phyloP scores from a whole-genome alignment of 73 alveolate genomes.

The Symbiodinium natans region DNA sequence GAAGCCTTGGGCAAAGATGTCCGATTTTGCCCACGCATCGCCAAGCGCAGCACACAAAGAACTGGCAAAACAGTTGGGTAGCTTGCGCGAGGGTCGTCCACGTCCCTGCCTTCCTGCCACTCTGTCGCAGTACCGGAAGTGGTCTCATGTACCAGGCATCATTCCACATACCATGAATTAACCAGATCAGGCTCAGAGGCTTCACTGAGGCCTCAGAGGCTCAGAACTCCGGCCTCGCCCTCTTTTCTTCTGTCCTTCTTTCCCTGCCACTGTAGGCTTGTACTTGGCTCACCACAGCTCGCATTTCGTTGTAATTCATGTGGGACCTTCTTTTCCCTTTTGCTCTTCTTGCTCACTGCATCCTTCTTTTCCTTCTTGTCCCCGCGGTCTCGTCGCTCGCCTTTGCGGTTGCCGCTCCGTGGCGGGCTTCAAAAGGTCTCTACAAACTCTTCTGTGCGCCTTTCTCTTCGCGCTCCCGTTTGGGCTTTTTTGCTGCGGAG shows the following conservation, averaged over 20 bases:
- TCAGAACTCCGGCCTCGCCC: not conserved
- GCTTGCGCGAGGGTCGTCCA: not conserved
- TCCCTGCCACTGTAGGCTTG: not conserved
- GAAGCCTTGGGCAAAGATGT: too few species aligned
- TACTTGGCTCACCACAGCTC: not conserved
- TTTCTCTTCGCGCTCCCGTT: slow-evolving; percentile 7
- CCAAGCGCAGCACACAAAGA: too few species aligned
- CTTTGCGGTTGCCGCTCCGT: too few species aligned
- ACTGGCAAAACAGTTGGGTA: not conserved
- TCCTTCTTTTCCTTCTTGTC: not conserved
- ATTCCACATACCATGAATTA: too few species aligned
- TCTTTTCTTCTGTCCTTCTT: not conserved
- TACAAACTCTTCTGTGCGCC: not conserved
- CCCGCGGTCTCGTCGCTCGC: not conserved
- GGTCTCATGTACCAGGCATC: too few species aligned
- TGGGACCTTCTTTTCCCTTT: not conserved
- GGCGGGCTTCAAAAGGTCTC: too few species aligned
- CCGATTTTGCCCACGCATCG: too few species aligned
- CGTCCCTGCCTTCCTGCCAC: not conserved
- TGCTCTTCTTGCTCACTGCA: not conserved
- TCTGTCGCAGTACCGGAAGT: not conserved
- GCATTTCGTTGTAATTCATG: too few species aligned
- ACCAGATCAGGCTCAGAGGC: too few species aligned
- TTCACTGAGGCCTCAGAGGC: too few species aligned
- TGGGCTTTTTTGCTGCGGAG: not conserved